Evolutionary conservation across 352 stramenopile genomes (phyloP).

Genomic region (Phytophthora colocasiae): DNA sequence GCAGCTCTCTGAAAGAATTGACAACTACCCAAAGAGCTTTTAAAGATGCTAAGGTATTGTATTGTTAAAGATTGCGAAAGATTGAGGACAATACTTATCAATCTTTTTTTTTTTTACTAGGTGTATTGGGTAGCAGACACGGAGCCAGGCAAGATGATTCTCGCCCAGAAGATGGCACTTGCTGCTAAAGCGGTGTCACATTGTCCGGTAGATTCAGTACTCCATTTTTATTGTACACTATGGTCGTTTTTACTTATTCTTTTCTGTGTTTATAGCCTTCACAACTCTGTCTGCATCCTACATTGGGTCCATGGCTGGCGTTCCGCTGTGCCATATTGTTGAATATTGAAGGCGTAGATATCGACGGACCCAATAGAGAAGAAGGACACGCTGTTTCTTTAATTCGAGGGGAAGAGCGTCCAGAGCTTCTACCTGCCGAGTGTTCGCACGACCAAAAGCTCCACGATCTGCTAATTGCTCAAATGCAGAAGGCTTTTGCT

Average conservation of each 20-base stretch:
- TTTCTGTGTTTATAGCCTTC: slow-evolving; percentile 40
- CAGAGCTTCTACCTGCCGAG: slow-evolving; percentile 27
- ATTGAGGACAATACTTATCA: not conserved
- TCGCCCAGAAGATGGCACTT: slow-evolving; percentile 75
- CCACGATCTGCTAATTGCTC: slow-evolving; percentile 41
- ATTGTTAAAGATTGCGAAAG: not conserved
- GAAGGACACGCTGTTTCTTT: slow-evolving; percentile 12
- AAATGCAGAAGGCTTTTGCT: slow-evolving; percentile 59
- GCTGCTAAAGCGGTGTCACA: slow-evolving; percentile 50
- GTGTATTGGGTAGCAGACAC: slow-evolving; percentile 77
- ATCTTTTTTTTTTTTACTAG: slow-evolving; percentile 24
- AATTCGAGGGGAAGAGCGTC: slow-evolving; percentile 14
- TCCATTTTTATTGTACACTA: not conserved
- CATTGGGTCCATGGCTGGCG: slow-evolving; percentile 70
- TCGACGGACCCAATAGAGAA: slow-evolving; percentile 1
- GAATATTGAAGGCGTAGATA: slow-evolving; percentile 34
- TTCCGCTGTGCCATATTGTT: slow-evolving; percentile 74
- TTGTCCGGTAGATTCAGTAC: slow-evolving; percentile 42
- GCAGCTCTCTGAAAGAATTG: slow-evolving; percentile 36
- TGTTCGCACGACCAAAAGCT: slow-evolving; percentile 54
- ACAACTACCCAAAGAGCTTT: slow-evolving; percentile 16
- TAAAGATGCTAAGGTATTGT: slow-evolving; percentile 30
- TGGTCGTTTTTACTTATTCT: not conserved
- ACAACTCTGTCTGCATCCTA: slow-evolving; percentile 72
- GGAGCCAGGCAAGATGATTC: slow-evolving; percentile 74